These are phyloP conservation scores for Gautieria morchelliformis DNA, from an alignment of 768 basidiomycete species.

Conservation along the genomic window DNA sequence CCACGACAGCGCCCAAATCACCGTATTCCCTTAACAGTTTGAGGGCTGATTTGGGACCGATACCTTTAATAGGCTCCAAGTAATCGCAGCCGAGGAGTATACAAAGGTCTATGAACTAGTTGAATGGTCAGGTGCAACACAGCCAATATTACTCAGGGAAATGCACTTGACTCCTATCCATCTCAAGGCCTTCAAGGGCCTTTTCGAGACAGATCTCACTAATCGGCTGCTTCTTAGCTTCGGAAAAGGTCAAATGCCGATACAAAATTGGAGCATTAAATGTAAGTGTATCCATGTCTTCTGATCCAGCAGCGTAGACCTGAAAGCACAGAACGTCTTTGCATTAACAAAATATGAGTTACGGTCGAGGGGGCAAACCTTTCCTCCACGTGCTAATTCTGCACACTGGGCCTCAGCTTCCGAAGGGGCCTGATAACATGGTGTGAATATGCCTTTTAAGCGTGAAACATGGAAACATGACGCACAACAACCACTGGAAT, in stretches of 20 bases:
- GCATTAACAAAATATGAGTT: background rate
- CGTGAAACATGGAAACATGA: constrained; percentile 5
- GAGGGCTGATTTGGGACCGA: constrained; percentile 91
- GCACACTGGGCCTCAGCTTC: constrained; percentile 99
- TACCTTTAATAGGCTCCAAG: constrained; percentile 94
- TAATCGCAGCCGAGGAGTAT: constrained; percentile 97
- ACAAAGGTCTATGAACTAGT: constrained; percentile 90
- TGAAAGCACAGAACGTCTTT: constrained; percentile 20
- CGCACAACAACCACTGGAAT: constrained; percentile 89
- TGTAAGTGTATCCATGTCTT: constrained; percentile 99
- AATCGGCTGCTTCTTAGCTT: constrained; percentile 95
- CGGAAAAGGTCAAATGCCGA: constrained; percentile 95
- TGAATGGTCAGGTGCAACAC: background rate
- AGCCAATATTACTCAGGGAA: background rate
- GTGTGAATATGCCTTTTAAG: constrained; percentile 1
- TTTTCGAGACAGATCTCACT: constrained; percentile 78
- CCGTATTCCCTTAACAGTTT: constrained; percentile 85
- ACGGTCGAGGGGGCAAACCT: constrained; percentile 35
- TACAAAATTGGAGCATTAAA: constrained; percentile 87
- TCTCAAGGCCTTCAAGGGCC: constrained; percentile 80
- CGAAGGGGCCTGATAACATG: constrained; percentile 68
- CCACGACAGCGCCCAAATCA: constrained; percentile 59
- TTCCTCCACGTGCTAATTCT: constrained; percentile 92
- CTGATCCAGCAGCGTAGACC: constrained; percentile 96
- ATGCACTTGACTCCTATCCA: constrained; percentile 81